Evolutionary conservation across 352 stramenopile genomes (phyloP), one percentile per base, ranked within the genome.

Genomic region (Aphanomyces astaci): DNA sequence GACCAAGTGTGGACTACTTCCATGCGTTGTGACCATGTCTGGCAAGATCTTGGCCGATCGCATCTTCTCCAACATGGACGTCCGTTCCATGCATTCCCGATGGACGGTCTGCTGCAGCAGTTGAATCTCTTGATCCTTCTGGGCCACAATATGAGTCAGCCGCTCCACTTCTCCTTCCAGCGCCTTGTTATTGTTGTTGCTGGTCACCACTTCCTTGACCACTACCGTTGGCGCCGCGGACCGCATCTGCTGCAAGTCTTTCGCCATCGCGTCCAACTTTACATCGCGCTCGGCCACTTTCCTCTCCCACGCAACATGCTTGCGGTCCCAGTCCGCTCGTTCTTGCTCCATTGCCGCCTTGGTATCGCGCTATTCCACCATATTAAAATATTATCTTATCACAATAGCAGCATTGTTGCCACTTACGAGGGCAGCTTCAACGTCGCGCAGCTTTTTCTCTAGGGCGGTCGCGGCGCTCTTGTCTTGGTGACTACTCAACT

Each of bases 91-190:
- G 54, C 85, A 92, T 71, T 94, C 85, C 5, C 82, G 79, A 72
- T 94, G 84, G 64, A 94, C 85, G 0, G 85, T 94, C 39, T 89
- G 82, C 56, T 92, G 83, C 13, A 94, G 72, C 17, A 92, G 69
- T 9, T 71, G 24, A 19, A 94, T 92, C 69, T 94, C 85, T 82
- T 94, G 51, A 13, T 63, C 1, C 39, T 70, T 30, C 27, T 64
- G 46, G 40, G 36, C 11, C 9, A 22, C 4, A 55, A 13, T 71
- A 15, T 71, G 57, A 32, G 79, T 71, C 19, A 88, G 72, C 28
- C 66, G 31, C 7, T 3, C n/a, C 5, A 45, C 67, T 40, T 75
- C 55, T 2, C 65, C 36, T 19, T 80, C 70, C 9, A 66, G 10
- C n/a, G n/a, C 27, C 11, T 30, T 11, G 51, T 33, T 39, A 7